A percentile compares a stretch with the other conserved stretches of the same genome.
phyloP scores from a whole-genome alignment of 306 rosid genomes.

The Urtica urens region DNA sequence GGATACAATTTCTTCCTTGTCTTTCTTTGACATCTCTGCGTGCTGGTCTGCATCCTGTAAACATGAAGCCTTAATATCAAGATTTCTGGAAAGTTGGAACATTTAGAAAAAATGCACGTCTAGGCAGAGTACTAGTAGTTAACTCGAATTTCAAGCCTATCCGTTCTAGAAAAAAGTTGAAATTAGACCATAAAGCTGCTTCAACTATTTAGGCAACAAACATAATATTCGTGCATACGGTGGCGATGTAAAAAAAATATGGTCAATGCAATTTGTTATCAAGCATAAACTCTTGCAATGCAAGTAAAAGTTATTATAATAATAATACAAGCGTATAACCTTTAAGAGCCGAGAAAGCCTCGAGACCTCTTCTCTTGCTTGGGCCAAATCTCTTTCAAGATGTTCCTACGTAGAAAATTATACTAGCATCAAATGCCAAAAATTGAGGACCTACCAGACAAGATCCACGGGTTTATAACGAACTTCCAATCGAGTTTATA shows the following conservation, averaged over 20 bases:
- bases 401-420: slow-evolving; percentile 39
- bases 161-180: background rate
- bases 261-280: no score
- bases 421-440: background rate
- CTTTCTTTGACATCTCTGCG: slow-evolving; percentile 42
- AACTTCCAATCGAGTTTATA: background rate
- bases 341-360: slow-evolving; percentile 51
- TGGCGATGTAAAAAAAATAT: background rate
- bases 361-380: slow-evolving; percentile 59
- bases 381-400: slow-evolving; percentile 70
- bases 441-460: background rate
- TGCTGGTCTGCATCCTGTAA: slow-evolving; percentile 58
- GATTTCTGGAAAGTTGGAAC: background rate
- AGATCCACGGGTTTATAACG: slow-evolving; percentile 2
- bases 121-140: background rate
- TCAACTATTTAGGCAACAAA: no score
- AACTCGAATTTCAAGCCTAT: background rate
- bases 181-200: background rate
- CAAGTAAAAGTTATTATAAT: background rate
- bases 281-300: slow-evolving; percentile 4
- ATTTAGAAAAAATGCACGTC: background rate
- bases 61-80: slow-evolving; percentile 3
- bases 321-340: slow-evolving; percentile 25
- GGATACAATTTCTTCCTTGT: slow-evolving; percentile 58
- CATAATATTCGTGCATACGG: background rate